Conservation (phyloP, 371 early-diverging fungal species). For the Mucor lusitanicus region DNA sequence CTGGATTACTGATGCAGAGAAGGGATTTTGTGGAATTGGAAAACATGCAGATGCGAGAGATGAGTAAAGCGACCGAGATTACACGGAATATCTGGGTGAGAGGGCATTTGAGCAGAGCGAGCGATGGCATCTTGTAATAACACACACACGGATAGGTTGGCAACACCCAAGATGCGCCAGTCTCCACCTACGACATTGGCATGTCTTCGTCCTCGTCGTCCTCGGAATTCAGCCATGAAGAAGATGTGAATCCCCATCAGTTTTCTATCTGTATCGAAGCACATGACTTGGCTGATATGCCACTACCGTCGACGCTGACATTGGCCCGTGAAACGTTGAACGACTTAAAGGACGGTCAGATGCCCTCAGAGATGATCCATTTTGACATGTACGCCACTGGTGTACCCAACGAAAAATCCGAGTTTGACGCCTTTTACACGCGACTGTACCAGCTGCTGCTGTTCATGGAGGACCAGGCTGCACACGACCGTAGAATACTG, state of each 20-base stretch:
- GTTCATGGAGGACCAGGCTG: constrained; percentile 45
- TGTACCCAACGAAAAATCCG: constrained; percentile 13
- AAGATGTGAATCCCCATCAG: constrained; percentile 40
- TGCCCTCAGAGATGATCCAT: constrained; percentile 55
- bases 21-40: constrained; percentile 58
- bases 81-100: constrained; percentile 62
- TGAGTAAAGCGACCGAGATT: constrained; percentile 59
- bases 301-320: constrained; percentile 46
- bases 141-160: too few species aligned
- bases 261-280: constrained; percentile 66
- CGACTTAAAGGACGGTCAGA: constrained; percentile 22
- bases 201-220: background rate
- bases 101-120: too few species aligned
- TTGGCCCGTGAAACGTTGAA: constrained; percentile 43
- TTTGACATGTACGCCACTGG: constrained; percentile 49
- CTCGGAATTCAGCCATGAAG: background rate
- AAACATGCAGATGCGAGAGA: constrained; percentile 54
- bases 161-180: constrained; percentile 61
- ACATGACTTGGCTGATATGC: constrained; percentile 60
- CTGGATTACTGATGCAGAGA: constrained; percentile 38
- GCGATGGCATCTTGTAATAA: too few species aligned
- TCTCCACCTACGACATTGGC: constrained; percentile 14
- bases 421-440: constrained; percentile 32
- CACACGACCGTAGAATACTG: constrained; percentile 39
- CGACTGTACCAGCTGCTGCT: constrained; percentile 33